phyloP scores from a whole-genome alignment of 805 yeast species.

The Sugiyamaella smithiae region DNA sequence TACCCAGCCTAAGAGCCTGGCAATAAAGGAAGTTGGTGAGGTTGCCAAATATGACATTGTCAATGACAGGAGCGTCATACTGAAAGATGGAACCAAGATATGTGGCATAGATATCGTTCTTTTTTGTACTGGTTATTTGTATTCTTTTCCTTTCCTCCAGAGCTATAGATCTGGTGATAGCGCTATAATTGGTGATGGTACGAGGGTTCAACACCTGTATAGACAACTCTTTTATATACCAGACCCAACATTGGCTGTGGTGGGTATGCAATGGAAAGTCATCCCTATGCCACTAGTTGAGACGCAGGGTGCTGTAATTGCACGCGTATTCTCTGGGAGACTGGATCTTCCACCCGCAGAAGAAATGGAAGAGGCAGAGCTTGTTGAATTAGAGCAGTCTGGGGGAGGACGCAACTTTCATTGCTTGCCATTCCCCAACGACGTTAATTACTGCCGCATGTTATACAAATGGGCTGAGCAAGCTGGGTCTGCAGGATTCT shows the following conservation, averaged over 20 bases:
- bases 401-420: slow-evolving; percentile 54
- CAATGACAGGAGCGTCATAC: slow-evolving; percentile 36
- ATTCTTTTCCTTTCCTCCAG: slow-evolving; percentile 61
- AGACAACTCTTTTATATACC: slow-evolving; percentile 42
- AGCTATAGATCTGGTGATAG: slow-evolving; percentile 23
- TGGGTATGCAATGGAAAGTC: slow-evolving; percentile 44
- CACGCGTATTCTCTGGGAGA: slow-evolving; percentile 59
- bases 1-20: slow-evolving; percentile 19
- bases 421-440: slow-evolving; percentile 53
- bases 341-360: slow-evolving; percentile 47
- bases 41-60: slow-evolving; percentile 40
- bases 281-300: slow-evolving; percentile 40
- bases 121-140: slow-evolving; percentile 74
- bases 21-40: slow-evolving; percentile 45
- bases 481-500: slow-evolving; percentile 38
- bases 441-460: slow-evolving; percentile 54
- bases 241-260: slow-evolving; percentile 63
- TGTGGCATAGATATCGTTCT: slow-evolving; percentile 54
- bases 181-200: slow-evolving; percentile 47
- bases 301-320: slow-evolving; percentile 62
- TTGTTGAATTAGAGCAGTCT: slow-evolving; percentile 37
- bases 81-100: slow-evolving; percentile 48
- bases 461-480: slow-evolving; percentile 35
- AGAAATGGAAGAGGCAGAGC: slow-evolving; percentile 47
- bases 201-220: slow-evolving; percentile 34